Percentiles rank a stretch among this genome's conserved stretches.
Evolutionary conservation across 208 protist genomes (phyloP).

Genomic region (Leptomonas pyrrhocoris): DNA sequence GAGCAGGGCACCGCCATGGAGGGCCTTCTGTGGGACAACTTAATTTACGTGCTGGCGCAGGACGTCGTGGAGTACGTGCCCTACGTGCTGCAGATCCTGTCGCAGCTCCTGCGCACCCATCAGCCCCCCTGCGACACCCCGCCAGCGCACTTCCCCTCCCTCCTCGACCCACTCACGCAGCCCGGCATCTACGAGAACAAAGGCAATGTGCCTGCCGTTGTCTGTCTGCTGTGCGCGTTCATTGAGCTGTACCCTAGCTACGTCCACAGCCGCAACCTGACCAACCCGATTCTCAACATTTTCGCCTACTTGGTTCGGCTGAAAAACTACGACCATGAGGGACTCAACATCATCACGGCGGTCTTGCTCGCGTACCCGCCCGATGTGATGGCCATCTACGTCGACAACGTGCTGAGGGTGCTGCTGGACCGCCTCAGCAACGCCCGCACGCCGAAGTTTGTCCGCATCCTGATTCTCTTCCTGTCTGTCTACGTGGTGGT

Average conservation of each 20-base stretch:
- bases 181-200: slow-evolving; percentile 66
- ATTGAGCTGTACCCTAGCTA: slow-evolving; percentile 75
- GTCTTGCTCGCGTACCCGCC: slow-evolving; percentile 80
- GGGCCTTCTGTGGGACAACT: slow-evolving; percentile 77
- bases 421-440: slow-evolving; percentile 73
- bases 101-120: slow-evolving; percentile 93
- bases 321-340: slow-evolving; percentile 92
- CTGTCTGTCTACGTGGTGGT: slow-evolving; percentile 74
- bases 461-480: slow-evolving; percentile 91
- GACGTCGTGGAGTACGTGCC: slow-evolving; percentile 96
- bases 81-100: slow-evolving; percentile 96
- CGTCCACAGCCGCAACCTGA: slow-evolving; percentile 54
- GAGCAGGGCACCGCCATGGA: slow-evolving; percentile 73
- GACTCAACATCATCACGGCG: slow-evolving; percentile 82
- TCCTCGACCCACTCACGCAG: slow-evolving; percentile 70
- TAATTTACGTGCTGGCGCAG: slow-evolving; percentile 86
- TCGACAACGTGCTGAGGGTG: slow-evolving; percentile 64
- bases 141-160: slow-evolving; percentile 48
- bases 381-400: slow-evolving; percentile 59
- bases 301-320: slow-evolving; percentile 69
- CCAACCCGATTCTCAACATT: slow-evolving; percentile 67
- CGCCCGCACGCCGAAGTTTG: slow-evolving; percentile 87
- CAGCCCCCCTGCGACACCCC: slow-evolving; percentile 20
- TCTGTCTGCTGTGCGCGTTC: slow-evolving; percentile 79
- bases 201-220: slow-evolving; percentile 83